Evolutionary conservation across 106 monocot species (phyloP), one percentile per base, ranked within the genome.

Genomic region (Xerophyta viscosa): DNA sequence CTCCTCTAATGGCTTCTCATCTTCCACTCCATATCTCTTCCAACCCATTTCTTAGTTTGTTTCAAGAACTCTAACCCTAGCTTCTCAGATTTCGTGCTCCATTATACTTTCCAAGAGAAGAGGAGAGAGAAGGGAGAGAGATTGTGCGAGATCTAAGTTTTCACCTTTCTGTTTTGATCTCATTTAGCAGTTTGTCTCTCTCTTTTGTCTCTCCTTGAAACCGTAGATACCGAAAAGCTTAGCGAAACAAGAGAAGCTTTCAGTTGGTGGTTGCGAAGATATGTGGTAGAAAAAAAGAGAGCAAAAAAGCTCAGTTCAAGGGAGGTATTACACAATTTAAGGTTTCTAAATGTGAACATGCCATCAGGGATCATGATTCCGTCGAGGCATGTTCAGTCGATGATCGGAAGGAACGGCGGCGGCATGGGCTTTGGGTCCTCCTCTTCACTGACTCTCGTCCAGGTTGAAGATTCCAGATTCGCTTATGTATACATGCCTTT

Each of bases 281-380:
- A 39, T 6, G 7, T 36, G 11, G 33, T 39, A 15, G 10, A 39
- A 1, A 2, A 15, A 39, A 39, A 15, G 39, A 33, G 39, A 39
- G 1, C 3, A 39, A 39, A 12, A 12, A 7, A 39, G 6, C 15
- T 39, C 13, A 39, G 3, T 39, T n/a, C n/a, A n/a, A n/a, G n/a
- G n/a, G n/a, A n/a, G n/a, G n/a, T n/a, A n/a, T n/a, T n/a, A n/a
- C n/a, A n/a, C n/a, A n/a, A n/a, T n/a, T 50, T 79, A 81, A 74
- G 77, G 74, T 85, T 78, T 71, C 24, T 55, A 56, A 33, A 60
- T 50, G 31, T 39, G 52, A 54, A 26, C 43, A 81, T 84, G 77
- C 71, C 81, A 46, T 62, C 75, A 49, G 89, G 96, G 27, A 72
- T 98, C 58, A 89, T 89, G 85, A 71, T 79, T 65, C 85, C 89